These are phyloP conservation scores for Aphanomyces astaci DNA, from an alignment of 352 stramenopile genomes.

Conservation along the genomic window DNA sequence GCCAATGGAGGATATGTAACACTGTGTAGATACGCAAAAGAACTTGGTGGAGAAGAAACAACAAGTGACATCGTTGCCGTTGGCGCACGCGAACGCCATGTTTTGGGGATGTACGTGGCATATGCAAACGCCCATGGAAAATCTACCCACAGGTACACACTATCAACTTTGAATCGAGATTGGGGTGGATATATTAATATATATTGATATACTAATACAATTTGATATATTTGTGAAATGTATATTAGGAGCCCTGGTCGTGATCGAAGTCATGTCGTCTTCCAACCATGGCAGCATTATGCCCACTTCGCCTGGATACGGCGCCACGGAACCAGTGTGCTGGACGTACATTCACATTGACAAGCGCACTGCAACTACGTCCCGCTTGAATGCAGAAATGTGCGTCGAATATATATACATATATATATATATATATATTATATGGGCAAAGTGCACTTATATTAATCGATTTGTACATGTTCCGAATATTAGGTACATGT, in stretches of 20 bases:
- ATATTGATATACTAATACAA: too few species aligned
- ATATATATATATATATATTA: too few species aligned
- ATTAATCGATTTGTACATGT: too few species aligned
- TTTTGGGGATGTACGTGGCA: constrained; percentile 87
- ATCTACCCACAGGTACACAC: constrained; percentile 45
- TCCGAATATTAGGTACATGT: constrained; percentile 40
- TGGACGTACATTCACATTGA: constrained; percentile 81
- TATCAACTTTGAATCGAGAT: neutral
- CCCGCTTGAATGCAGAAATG: constrained; percentile 64
- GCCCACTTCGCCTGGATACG: constrained; percentile 14
- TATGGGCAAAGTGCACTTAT: too few species aligned
- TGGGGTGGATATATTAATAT: too few species aligned
- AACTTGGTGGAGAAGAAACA: constrained; percentile 71
- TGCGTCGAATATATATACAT: constrained; percentile 28
- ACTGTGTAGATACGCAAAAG: constrained; percentile 28
- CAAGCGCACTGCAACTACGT: constrained; percentile 65
- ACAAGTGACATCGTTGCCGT: constrained; percentile 61
- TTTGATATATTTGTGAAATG: neutral
- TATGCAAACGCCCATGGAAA: constrained; percentile 90
- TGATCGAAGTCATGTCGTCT: constrained; percentile 46
- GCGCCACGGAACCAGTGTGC: constrained; percentile 31
- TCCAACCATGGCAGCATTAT: neutral
- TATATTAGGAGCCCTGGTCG: constrained; percentile 41
- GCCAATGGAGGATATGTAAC: neutral
- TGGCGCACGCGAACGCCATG: constrained; percentile 44